A percentile compares a stretch with the other conserved stretches of the same genome.
phyloP scores from a whole-genome alignment of 768 basidiomycete genomes.

The Pholiota microspora region DNA sequence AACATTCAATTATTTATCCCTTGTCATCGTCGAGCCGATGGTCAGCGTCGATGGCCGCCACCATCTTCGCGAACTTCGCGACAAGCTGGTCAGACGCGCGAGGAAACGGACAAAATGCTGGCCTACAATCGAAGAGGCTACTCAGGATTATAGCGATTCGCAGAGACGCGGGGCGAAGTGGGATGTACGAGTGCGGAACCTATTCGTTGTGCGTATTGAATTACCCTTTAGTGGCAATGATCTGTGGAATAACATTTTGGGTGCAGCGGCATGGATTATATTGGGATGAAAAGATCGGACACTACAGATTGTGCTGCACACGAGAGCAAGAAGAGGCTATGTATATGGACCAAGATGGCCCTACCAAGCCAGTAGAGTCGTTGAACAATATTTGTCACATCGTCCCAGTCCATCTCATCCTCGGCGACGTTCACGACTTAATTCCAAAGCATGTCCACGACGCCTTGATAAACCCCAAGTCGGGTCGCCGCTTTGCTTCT shows the following conservation, averaged over 20 bases:
- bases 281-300: slow-evolving; percentile 29
- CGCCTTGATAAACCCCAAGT: slow-evolving; percentile 30
- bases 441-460: slow-evolving; percentile 38
- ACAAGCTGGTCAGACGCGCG: slow-evolving; percentile 43
- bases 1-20: slow-evolving; percentile 40
- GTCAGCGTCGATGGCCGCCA: slow-evolving; percentile 48
- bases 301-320: slow-evolving; percentile 53
- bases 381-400: slow-evolving; percentile 37
- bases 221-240: background rate
- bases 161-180: slow-evolving; percentile 37
- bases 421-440: slow-evolving; percentile 50
- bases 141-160: slow-evolving; percentile 30
- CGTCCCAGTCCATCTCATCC: slow-evolving; percentile 51
- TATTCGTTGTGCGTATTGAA: slow-evolving; percentile 47
- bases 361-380: slow-evolving; percentile 48
- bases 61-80: slow-evolving; percentile 39
- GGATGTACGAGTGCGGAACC: slow-evolving; percentile 51
- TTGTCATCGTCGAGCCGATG: slow-evolving; percentile 67
- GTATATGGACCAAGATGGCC: slow-evolving; percentile 59
- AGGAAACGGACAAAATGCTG: slow-evolving; percentile 51
- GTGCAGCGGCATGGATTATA: slow-evolving; percentile 46
- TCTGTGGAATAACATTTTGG: slow-evolving; percentile 1
- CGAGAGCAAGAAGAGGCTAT: slow-evolving; percentile 64
- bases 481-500: slow-evolving; percentile 34
- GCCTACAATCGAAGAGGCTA: slow-evolving; percentile 44